Percentiles rank a stretch among this genome's conserved stretches.
Conservation (phyloP, 2,329 filamentous ascomycete species). For the Calonectria pseudoturangicola region DNA sequence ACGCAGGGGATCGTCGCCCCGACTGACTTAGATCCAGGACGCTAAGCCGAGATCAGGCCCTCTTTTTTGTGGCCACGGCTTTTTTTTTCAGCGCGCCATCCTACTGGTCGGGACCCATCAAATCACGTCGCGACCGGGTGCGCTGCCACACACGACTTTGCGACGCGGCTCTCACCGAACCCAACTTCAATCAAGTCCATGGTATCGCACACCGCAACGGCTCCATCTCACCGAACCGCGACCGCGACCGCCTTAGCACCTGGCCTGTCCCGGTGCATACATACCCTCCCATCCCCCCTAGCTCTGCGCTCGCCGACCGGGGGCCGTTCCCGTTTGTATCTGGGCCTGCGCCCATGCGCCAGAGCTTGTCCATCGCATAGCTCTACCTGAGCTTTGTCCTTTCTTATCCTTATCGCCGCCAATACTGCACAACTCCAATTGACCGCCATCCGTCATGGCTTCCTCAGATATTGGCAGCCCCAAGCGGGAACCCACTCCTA, state of each 20-base stretch:
- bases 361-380: constrained; percentile 12
- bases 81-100: constrained; percentile 16
- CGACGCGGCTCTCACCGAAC: constrained; percentile 22
- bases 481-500: constrained; percentile 65
- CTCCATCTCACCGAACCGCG: constrained; percentile 22
- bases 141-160: constrained; percentile 23
- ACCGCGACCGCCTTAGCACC: constrained; percentile 7
- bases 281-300: background rate
- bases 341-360: constrained; percentile 3
- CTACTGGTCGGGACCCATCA: constrained; percentile 22
- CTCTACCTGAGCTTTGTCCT: constrained; percentile 18
- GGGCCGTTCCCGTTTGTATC: background rate
- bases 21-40: constrained; percentile 52
- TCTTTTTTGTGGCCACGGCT: constrained; percentile 45
- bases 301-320: constrained; percentile 6
- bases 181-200: constrained; percentile 19
- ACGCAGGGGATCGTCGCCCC: constrained; percentile 48
- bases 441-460: constrained; percentile 55
- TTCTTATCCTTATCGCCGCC: constrained; percentile 19
- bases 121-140: constrained; percentile 34
- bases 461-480: constrained; percentile 60
- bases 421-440: background rate
- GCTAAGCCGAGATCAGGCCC: constrained; percentile 55
- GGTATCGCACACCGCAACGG: constrained; percentile 11
- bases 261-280: constrained; percentile 26